Base-by-base conservation (phyloP, 306 rosid genomes). In the Castanea crenata region DNA sequence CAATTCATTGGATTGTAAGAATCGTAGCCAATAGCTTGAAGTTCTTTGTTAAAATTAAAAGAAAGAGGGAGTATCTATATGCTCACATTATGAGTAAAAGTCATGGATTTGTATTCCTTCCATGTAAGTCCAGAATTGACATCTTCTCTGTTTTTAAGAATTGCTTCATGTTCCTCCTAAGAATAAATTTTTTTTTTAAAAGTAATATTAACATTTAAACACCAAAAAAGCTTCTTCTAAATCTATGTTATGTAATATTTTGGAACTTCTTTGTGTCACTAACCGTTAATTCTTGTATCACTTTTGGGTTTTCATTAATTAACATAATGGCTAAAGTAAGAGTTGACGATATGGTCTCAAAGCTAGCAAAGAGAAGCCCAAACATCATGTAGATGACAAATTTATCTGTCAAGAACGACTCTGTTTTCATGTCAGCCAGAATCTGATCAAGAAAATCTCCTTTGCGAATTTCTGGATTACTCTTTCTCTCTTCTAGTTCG, bases 401-500 rank as follows among this genome's bases (percentile, higher is more conserved):
- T 27, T 83, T 81, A 34, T 86, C 87, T 0, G 81, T 55, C 31
- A 83, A 51, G 25, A 80, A 86, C 16, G 54, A 11, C 54, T 49
- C 54, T 12, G 16, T 49, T 49, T 49, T 49, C 54, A 49, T 49
- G 54, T 86, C 87, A 15, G 29, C n/a, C 21, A 56, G 15, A 6
- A 80, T 6, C 64, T 77, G 87, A 23, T 83, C 87, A 12, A 81
- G 76, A 51, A 86, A 80, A 78, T 83, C 89, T 13, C 80, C 85
- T 3, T 20, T 52, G 3, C 20, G 54, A 5, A 31, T 64, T 57
- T 78, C 80, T 0, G 80, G 54, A 13, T 75, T 72, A 18, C 11
- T 21, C 11, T 29, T 82, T 79, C 89, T 80, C 79, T 86, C 79
- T 38, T 72, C 78, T 8, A 86, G 68, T n/a, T 78, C 51, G 38